Percentiles rank a stretch among this genome's conserved stretches.
These are phyloP conservation scores for Ustilaginoidea virens DNA, from an alignment of 2,329 filamentous ascomycete genomes.

Conservation along the genomic window DNA sequence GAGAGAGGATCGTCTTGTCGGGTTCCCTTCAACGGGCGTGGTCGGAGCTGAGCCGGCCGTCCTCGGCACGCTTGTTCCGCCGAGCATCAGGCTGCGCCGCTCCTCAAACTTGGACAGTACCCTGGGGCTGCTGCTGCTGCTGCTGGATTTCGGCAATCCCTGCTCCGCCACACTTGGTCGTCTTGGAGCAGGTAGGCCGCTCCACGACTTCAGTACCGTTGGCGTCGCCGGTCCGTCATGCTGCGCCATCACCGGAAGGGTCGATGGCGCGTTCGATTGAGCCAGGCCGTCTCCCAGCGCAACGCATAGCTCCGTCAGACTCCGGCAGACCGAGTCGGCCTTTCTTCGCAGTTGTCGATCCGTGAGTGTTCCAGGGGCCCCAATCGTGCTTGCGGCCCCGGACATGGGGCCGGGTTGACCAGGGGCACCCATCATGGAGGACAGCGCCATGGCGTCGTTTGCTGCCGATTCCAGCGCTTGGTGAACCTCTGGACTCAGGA, in stretches of 20 bases:
- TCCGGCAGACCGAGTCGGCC: constrained; percentile 83
- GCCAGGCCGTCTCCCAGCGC: constrained; percentile 46
- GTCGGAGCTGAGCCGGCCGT: constrained; percentile 21
- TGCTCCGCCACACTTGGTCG: constrained; percentile 28
- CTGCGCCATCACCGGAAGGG: constrained; percentile 9
- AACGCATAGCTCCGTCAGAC: constrained; percentile 81
- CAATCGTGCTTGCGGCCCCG: constrained; percentile 48
- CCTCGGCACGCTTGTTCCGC: constrained; percentile 16
- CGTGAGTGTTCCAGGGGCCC: constrained; percentile 36
- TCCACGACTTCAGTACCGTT: constrained; percentile 26
- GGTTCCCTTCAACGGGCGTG: constrained; percentile 21
- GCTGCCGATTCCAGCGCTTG: constrained; percentile 67
- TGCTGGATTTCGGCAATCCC: constrained; percentile 19
- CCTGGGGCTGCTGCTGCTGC: constrained; percentile 31
- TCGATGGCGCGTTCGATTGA: constrained; percentile 6
- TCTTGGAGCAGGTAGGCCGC: constrained; percentile 20
- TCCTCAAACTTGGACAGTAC: constrained; percentile 37
- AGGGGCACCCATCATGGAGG: constrained; percentile 59
- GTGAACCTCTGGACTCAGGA: constrained; percentile 58
- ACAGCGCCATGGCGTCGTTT: constrained; percentile 64
- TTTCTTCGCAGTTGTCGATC: constrained; percentile 82
- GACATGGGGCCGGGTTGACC: constrained; percentile 56
- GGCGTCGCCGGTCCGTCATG: constrained; percentile 23
- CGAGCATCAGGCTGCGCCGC: constrained; percentile 32
- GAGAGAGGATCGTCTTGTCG: constrained; percentile 37